Evolutionary conservation across 768 basidiomycete genomes (phyloP), one percentile per base, ranked within the genome.

Genomic region (Auricularia sp.): DNA sequence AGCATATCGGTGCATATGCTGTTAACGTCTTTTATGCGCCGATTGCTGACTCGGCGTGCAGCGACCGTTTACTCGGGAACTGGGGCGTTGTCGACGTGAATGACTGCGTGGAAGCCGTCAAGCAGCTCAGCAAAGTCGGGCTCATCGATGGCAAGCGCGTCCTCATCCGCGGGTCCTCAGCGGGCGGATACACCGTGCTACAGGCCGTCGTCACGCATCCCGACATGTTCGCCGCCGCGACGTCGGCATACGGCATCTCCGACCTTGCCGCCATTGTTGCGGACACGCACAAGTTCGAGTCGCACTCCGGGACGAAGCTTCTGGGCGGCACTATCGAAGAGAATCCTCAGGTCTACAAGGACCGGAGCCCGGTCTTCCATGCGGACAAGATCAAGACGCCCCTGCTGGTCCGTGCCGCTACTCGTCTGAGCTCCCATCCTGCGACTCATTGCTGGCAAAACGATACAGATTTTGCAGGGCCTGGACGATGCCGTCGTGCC

Each of bases 61-160:
- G 76, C 64, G 79, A 80, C 62, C 81, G 86, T 16, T 82, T 93
- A 3, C 76, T 77, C 44, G 80, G 78, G 4, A 75, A 83, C 12
- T 93, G 91, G 91, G 91, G 90, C 3, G 68, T 90, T 14, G 81
- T 86, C 7, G 91, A 93, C 68, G 80, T 87, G 1, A 74, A 80
- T 21, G 91, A 93, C 70, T 83, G 83, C 65, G 83, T 84, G 44
- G 71, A 74, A n/a, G 83, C 87, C 2, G 81, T 84, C 0, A 29
- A 35, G 14, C 23, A 33, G 14, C 56, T 59, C 23, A 23, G 56
- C 29, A 74, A 73, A 23, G 68, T 77, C 39, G 76, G 79, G 8
- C 81, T 87, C 68, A 79, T 89, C 63, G 91, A 93, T 66, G 74
- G 77, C 1, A 73, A 81, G 61, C 85, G 90, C 7, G 77, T 83